Percentiles rank a stretch among this genome's conserved stretches.
These are phyloP conservation scores for Zymoseptoria passerinii DNA, from an alignment of 2,329 filamentous ascomycete species.

Conservation along the genomic window DNA sequence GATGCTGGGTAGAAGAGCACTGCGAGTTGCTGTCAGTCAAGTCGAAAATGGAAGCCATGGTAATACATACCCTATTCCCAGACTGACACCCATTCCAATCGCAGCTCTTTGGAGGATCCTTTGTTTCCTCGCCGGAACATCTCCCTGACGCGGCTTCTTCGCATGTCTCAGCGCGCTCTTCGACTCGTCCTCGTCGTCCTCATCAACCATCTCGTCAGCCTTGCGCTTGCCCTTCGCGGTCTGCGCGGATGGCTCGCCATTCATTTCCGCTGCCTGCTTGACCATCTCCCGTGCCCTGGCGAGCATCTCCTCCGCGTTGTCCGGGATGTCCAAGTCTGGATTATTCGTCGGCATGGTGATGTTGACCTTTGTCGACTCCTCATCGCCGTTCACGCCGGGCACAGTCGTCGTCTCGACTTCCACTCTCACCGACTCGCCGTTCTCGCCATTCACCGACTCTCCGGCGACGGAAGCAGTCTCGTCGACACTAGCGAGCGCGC, in stretches of 20 bases:
- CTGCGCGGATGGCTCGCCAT: slow-evolving; percentile 20
- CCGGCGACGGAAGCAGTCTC: slow-evolving; percentile 21
- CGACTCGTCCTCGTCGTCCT: slow-evolving; percentile 42
- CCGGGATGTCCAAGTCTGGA: slow-evolving; percentile 61
- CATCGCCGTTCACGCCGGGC: slow-evolving; percentile 45
- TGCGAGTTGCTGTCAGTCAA: slow-evolving; percentile 11
- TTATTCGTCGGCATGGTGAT: slow-evolving; percentile 64
- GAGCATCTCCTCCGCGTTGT: slow-evolving; percentile 71
- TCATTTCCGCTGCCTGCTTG: slow-evolving; percentile 54
- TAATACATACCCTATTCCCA: slow-evolving; percentile 77
- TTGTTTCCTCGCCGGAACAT: slow-evolving; percentile 74
- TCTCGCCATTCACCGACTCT: slow-evolving; percentile 15
- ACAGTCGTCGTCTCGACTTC: slow-evolving; percentile 59
- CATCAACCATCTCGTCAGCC: slow-evolving; percentile 55
- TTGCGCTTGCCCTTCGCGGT: slow-evolving; percentile 57
- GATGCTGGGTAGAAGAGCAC: slow-evolving; percentile 24
- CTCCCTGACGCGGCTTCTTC: slow-evolving; percentile 70
- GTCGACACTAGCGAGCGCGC: slow-evolving; percentile 26
- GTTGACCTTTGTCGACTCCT: slow-evolving; percentile 67
- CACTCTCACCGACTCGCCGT: slow-evolving; percentile 48
- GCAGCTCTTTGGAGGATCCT: slow-evolving; percentile 78
- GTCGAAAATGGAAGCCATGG: background rate
- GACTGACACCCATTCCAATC: slow-evolving; percentile 74
- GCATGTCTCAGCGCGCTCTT: slow-evolving; percentile 29
- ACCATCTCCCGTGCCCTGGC: slow-evolving; percentile 85